Conservation (phyloP, 1,284 basidiomycete genomes). For the Lignosus rhinocerotis region DNA sequence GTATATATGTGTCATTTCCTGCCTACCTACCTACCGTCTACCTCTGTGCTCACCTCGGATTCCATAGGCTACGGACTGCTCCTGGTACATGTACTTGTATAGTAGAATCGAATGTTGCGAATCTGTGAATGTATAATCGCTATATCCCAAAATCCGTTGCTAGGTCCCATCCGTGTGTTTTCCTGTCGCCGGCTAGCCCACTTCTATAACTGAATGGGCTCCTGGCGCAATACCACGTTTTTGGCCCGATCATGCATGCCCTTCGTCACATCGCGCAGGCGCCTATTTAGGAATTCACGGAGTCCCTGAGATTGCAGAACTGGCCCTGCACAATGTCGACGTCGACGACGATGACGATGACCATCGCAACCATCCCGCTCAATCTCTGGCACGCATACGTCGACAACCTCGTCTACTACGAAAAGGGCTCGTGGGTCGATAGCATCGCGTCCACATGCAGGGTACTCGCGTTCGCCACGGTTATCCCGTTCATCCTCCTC, state of each 20-base stretch:
- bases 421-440: constrained; percentile 65
- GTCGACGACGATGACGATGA: not conserved
- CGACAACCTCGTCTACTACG: constrained; percentile 61
- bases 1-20: constrained; percentile 23
- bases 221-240: not conserved
- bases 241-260: not conserved
- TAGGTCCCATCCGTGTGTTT: not conserved
- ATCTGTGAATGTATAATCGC: constrained; percentile 15
- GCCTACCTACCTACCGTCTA: not conserved
- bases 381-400: constrained; percentile 60
- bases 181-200: not conserved
- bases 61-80: constrained; percentile 20
- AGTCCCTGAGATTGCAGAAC: not conserved
- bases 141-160: not conserved
- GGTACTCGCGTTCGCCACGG: constrained; percentile 59
- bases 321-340: not conserved
- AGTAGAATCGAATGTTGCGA: constrained; percentile 16
- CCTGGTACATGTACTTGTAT: constrained; percentile 28
- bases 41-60: constrained; percentile 6
- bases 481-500: constrained; percentile 66
- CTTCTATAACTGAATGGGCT: not conserved
- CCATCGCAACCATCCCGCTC: constrained; percentile 29
- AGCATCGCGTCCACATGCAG: constrained; percentile 65
- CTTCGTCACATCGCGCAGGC: not conserved
- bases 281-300: not conserved